Base-by-base conservation (phyloP, 2,329 filamentous ascomycete species). In the Trichoderma sp. region DNA sequence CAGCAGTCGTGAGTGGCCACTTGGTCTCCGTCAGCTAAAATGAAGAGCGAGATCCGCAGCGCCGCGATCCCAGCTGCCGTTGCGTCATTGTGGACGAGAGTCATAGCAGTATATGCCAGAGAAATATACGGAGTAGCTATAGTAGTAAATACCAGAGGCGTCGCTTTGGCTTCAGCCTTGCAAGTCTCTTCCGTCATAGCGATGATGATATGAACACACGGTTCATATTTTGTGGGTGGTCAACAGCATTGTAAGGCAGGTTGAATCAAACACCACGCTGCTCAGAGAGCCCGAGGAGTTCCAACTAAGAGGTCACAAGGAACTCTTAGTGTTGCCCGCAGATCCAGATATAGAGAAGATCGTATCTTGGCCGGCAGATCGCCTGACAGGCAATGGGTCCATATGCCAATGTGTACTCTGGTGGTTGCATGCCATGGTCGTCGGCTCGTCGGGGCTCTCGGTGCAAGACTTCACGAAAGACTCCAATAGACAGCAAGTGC, bases 361-460 rank as follows among this genome's bases (percentile, higher is more conserved):
- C 26, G 26, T 20, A 68, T 68, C 66, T 68, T 68, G 66, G 55
- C 66, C 20, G n/a, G 57, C 20, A 68, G 66, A 59, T 68, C 66
- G 55, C 59, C 66, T 68, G 55, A 68, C 55, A 43, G 20, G 64
- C 15, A 32, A 26, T 43, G 64, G 66, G 34, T 34, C 55, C n/a
- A 39, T 30, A 17, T 12, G 58, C 12, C 58, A 15, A 4, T 20
- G 23, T n/a, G 47, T 43, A 17, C 6, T 39, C 36, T 47, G 34
- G 32, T 28, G 39, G 17, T n/a, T 65, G 62, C 20, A 47, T 66
- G 63, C 30, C 36, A 50, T 57, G 64, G 59, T 47, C 55, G 26
- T 69, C 66, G 66, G 66, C 55, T 62, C 66, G 66, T 69, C 66
- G 66, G 66, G 66, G 66, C 26, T 61, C 55, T 69, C 57, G 57